Conservation (phyloP, 2,329 filamentous ascomycete species). For the Cladophialophora yegresii region DNA sequence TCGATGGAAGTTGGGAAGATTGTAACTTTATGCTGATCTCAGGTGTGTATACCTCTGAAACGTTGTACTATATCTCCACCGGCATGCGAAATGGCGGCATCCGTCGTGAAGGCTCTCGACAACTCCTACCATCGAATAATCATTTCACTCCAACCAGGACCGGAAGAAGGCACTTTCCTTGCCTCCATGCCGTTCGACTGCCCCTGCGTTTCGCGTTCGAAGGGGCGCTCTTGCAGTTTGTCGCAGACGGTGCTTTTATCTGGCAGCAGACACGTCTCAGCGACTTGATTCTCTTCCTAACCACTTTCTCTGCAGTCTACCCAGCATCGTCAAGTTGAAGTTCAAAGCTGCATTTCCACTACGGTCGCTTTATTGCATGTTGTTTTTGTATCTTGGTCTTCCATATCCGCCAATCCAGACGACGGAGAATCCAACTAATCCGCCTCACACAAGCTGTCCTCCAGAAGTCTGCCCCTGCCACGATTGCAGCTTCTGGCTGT, state of each 20-base stretch:
- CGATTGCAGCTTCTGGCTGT: neutral
- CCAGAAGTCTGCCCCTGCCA: neutral
- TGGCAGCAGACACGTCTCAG: neutral
- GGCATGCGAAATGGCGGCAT: neutral
- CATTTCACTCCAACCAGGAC: neutral
- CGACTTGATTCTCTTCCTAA: neutral
- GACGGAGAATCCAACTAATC: neutral
- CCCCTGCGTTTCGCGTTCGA: neutral
- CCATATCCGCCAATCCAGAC: neutral
- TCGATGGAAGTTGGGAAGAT: conserved; percentile 75
- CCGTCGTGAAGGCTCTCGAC: neutral
- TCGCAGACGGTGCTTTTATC: neutral
- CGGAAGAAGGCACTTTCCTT: neutral
- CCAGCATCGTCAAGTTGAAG: neutral
- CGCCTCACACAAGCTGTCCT: neutral
- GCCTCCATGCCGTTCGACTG: neutral
- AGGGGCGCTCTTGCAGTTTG: neutral
- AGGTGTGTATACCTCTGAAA: conserved; percentile 20
- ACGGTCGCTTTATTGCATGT: neutral
- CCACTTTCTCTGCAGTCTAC: neutral
- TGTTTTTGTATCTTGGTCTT: neutral
- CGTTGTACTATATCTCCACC: conserved; percentile 4
- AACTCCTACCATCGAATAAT: neutral
- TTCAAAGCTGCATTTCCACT: neutral
- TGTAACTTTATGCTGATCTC: conserved; percentile 42